phyloP scores from a whole-genome alignment of 352 stramenopile species.

The Phytophthora chlamydospora region DNA sequence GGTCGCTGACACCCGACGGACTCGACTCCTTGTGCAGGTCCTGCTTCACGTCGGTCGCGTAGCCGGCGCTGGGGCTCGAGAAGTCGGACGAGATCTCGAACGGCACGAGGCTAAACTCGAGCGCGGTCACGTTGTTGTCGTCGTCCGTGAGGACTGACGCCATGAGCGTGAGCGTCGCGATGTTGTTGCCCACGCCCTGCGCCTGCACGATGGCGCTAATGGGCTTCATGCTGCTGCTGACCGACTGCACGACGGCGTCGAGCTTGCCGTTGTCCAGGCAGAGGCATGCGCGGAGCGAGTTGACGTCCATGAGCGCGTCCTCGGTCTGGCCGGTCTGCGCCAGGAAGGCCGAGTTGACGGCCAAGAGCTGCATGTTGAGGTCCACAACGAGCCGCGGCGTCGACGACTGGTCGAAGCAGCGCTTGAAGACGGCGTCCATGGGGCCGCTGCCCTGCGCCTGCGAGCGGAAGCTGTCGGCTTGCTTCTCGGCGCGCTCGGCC shows the following conservation, averaged over 20 bases:
- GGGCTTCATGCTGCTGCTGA: conserved; percentile 46
- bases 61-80: conserved; percentile 20
- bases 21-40: conserved; percentile 58
- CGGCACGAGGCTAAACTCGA: conserved; percentile 74
- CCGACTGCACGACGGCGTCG: conserved; percentile 48
- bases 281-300: conserved; percentile 47
- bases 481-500: conserved; percentile 57
- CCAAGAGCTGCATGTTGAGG: conserved; percentile 54
- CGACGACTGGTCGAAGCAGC: conserved; percentile 71
- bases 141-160: conserved; percentile 67
- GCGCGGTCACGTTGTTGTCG: conserved; percentile 43
- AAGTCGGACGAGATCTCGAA: conserved; percentile 61
- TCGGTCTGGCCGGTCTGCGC: conserved; percentile 49
- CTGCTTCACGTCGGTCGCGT: conserved; percentile 34
- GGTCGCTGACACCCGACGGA: conserved; percentile 57
- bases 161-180: conserved; percentile 61
- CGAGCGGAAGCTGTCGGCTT: conserved; percentile 56
- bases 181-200: conserved; percentile 41
- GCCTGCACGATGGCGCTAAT: conserved; percentile 60
- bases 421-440: conserved; percentile 57
- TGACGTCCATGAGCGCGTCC: conserved; percentile 45
- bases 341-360: conserved; percentile 66
- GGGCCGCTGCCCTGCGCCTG: conserved; percentile 38
- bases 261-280: conserved; percentile 61
- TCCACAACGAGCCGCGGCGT: conserved; percentile 64